Conservation (phyloP, 345 rosid genomes). For the Bretschneidera sinensis region DNA sequence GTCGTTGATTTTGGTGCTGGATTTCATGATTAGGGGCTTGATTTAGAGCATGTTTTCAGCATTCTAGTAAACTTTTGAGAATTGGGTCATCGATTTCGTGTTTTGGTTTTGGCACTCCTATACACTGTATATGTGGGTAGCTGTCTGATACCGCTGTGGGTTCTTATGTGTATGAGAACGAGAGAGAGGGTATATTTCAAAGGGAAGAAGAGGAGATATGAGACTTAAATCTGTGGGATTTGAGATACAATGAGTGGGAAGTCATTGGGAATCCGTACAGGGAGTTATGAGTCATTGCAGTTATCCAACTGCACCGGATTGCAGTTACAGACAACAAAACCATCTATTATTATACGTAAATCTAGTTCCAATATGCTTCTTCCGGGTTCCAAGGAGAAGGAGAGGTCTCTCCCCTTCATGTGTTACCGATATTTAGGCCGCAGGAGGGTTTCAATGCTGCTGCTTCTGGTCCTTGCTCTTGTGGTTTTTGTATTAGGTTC, state of each 20-base stretch:
- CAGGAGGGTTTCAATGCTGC: constrained; percentile 62
- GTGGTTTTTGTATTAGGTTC: constrained; percentile 73
- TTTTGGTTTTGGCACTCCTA: background rate
- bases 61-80: constrained; percentile 8
- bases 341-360: constrained; percentile 30
- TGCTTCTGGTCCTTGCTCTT: constrained; percentile 54
- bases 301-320: constrained; percentile 12
- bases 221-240: constrained; percentile 33
- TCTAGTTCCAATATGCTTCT: constrained; percentile 40
- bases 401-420: constrained; percentile 42
- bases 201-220: constrained; percentile 30
- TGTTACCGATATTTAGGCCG: constrained; percentile 56
- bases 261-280: constrained; percentile 59
- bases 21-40: background rate
- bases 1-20: background rate
- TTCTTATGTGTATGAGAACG: constrained; percentile 23
- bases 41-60: background rate
- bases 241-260: constrained; percentile 70
- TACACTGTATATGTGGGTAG: constrained; percentile 13
- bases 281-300: constrained; percentile 61
- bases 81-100: constrained; percentile 6
- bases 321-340: constrained; percentile 14
- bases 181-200: constrained; percentile 10
- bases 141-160: constrained; percentile 13
- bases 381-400: constrained; percentile 64